Conservation (phyloP, 768 basidiomycete genomes). For the Strobilomyces echinocephalus region DNA sequence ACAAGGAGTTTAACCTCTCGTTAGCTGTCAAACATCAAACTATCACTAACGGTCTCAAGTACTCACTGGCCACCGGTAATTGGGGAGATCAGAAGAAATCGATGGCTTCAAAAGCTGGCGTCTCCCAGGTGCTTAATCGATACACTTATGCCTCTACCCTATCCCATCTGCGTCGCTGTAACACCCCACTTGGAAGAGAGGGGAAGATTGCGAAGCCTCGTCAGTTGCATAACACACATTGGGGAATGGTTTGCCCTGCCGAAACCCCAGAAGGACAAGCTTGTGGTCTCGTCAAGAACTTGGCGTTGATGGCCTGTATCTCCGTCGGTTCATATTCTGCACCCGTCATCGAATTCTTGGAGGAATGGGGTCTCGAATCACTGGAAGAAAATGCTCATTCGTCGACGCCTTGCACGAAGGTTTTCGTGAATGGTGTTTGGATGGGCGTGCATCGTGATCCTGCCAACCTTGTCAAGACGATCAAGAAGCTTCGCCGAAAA, state of each 20-base stretch:
- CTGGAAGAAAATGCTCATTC: constrained; percentile 91
- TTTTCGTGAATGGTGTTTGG: constrained; percentile 99
- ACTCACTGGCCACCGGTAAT: constrained; percentile 96
- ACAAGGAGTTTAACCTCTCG: constrained; percentile 90
- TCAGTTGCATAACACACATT: constrained; percentile 98
- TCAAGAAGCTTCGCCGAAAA: constrained; percentile 87
- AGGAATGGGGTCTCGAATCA: constrained; percentile 97
- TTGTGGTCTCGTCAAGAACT: constrained; percentile 97
- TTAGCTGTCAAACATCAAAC: constrained; percentile 94
- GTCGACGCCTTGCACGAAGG: constrained; percentile 81
- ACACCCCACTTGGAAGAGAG: constrained; percentile 96
- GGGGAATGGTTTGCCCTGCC: constrained; percentile 99
- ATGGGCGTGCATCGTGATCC: constrained; percentile 98
- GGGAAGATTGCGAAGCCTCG: constrained; percentile 99
- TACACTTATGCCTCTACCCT: constrained; percentile 99
- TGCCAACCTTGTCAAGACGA: constrained; percentile 84
- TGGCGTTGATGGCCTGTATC: constrained; percentile 96
- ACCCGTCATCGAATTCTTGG: constrained; percentile 95
- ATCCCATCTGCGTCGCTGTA: constrained; percentile 96
- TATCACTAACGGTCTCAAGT: constrained; percentile 96
- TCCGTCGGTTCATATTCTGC: constrained; percentile 95
- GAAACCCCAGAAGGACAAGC: constrained; percentile 99
- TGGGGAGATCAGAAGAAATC: constrained; percentile 99
- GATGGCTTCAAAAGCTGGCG: constrained; percentile 96
- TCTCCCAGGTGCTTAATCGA: constrained; percentile 96